These are phyloP conservation scores for Alternaria ethzedia DNA, from an alignment of 2,329 filamentous ascomycete genomes.

Conservation along the genomic window DNA sequence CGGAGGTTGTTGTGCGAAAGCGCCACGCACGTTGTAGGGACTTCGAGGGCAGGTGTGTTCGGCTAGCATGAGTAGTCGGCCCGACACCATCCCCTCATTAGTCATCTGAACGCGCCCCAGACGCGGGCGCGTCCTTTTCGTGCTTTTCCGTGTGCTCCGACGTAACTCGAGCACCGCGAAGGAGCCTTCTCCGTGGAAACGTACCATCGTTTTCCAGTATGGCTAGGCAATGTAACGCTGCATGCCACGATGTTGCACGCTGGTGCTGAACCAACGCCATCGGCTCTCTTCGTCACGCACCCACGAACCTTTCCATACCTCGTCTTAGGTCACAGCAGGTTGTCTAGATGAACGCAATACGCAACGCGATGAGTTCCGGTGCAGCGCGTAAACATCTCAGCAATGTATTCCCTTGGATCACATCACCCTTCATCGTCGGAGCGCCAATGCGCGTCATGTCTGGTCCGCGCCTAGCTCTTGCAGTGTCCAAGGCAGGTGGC, in stretches of 20 bases:
- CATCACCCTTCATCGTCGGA: constrained; percentile 61
- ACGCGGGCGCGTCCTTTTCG: not conserved
- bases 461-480: constrained; percentile 61
- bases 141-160: not conserved
- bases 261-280: not conserved
- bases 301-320: not conserved
- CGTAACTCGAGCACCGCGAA: not conserved
- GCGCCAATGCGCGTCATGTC: constrained; percentile 72
- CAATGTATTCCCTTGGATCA: constrained; percentile 57
- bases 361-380: not conserved
- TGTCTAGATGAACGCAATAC: constrained; percentile 3
- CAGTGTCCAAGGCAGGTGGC: constrained; percentile 60
- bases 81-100: not conserved
- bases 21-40: not conserved
- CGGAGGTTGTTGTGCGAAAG: not conserved
- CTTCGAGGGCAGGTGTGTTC: not conserved
- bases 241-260: not conserved
- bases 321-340: not conserved
- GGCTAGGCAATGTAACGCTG: not conserved
- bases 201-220: not conserved
- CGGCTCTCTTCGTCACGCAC: not conserved
- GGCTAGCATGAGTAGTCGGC: not conserved
- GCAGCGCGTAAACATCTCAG: not conserved
- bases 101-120: not conserved
- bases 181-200: constrained; percentile 1